Evolutionary conservation across 306 rosid genomes (phyloP).

Genomic region (Prunus fruticosa): DNA sequence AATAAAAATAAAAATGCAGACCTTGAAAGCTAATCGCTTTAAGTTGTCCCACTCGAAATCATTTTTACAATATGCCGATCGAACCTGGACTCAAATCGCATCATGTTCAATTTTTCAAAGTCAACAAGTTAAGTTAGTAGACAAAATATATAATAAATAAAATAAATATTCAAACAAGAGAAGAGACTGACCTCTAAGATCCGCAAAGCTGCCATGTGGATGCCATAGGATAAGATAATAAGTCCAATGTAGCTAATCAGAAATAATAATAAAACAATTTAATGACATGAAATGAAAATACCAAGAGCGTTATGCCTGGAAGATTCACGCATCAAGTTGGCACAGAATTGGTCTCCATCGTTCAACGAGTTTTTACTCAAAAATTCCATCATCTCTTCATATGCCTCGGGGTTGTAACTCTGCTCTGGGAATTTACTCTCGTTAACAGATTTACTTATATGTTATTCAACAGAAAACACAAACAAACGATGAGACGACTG

Average conservation of each 20-base stretch:
- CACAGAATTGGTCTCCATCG: conserved; percentile 88
- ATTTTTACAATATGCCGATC: conserved; percentile 79
- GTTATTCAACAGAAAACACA: neutral
- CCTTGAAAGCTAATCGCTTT: conserved; percentile 66
- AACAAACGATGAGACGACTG: neutral
- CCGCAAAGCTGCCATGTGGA: conserved; percentile 65
- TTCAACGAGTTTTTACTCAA: conserved; percentile 59
- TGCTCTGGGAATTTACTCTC: conserved; percentile 35
- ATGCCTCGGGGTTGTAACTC: conserved; percentile 89
- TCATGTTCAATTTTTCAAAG: conserved; percentile 4
- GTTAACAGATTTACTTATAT: conserved; percentile 1
- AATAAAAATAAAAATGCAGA: conserved; percentile 11
- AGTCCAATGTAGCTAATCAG: too few species aligned
- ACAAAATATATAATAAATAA: too few species aligned
- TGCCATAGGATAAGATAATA: conserved; percentile 13
- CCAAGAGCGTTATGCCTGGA: conserved; percentile 81
- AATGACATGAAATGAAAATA: conserved; percentile 10
- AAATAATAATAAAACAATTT: too few species aligned
- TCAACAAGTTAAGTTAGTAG: conserved; percentile 4
- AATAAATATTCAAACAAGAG: conserved; percentile 8
- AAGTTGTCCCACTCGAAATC: conserved; percentile 95
- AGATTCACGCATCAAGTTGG: conserved; percentile 81
- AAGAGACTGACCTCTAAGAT: conserved; percentile 66
- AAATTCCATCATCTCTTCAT: conserved; percentile 76
- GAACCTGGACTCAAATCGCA: conserved; percentile 47